Percentiles rank a stretch among this genome's conserved stretches.
These are phyloP conservation scores for Pseudotsuga menziesii DNA, from an alignment of 75 land plant genomes.

Conservation along the genomic window DNA sequence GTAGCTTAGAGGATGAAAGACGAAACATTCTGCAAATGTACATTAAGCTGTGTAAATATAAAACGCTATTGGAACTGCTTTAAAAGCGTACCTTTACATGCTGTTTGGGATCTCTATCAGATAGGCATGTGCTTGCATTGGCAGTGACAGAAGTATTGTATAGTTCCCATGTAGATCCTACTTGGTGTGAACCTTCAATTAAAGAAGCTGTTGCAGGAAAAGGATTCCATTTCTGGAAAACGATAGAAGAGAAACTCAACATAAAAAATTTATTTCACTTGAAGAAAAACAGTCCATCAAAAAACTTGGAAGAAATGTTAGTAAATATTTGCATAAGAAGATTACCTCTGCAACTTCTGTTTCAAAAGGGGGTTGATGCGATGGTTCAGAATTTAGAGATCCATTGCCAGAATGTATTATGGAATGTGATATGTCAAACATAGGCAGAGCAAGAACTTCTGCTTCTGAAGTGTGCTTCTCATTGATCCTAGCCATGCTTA, in stretches of 20 bases:
- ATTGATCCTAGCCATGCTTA: neutral
- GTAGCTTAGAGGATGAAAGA: neutral
- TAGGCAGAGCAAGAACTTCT: neutral
- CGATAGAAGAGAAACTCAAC: neutral
- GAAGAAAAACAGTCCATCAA: neutral
- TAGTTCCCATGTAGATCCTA: neutral
- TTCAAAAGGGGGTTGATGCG: neutral
- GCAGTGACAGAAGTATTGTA: neutral
- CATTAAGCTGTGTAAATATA: neutral
- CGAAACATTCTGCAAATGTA: neutral
- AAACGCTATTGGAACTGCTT: neutral
- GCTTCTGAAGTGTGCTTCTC: neutral
- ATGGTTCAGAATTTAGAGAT: neutral
- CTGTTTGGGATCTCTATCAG: neutral
- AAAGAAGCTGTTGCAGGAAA: constrained; percentile 2
- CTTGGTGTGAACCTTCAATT: neutral
- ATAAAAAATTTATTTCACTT: neutral
- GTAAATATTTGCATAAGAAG: neutral
- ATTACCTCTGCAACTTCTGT: constrained; percentile 1
- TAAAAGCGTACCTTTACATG: neutral
- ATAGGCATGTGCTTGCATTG: neutral
- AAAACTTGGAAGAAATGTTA: neutral
- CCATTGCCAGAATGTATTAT: neutral
- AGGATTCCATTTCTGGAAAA: neutral
- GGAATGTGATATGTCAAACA: too few relatives aligned